Percentiles rank a stretch among this genome's conserved stretches.
Evolutionary conservation across 805 yeast genomes (phyloP).

Genomic region (Wickerhamiella galacta): DNA sequence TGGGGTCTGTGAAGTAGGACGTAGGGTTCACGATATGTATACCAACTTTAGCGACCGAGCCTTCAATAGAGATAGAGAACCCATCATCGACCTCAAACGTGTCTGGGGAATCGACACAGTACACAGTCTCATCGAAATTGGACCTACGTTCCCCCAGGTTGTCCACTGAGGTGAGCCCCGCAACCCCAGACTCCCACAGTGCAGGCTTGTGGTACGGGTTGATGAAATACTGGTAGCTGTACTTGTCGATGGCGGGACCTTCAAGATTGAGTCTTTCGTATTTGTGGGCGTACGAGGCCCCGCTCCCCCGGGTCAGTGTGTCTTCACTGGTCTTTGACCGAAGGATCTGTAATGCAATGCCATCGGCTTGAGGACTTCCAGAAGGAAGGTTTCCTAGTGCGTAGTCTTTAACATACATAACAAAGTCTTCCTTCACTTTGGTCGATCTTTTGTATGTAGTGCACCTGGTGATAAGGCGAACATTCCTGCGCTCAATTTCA

Average conservation of each 20-base stretch:
- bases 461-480: neutral
- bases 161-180: too few species aligned
- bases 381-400: slow-evolving; percentile 10
- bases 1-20: slow-evolving; percentile 30
- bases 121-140: slow-evolving; percentile 24
- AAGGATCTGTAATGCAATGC: slow-evolving; percentile 5
- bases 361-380: slow-evolving; percentile 5
- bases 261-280: neutral
- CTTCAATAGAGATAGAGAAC: slow-evolving; percentile 33
- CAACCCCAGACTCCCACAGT: too few species aligned
- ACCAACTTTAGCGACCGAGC: slow-evolving; percentile 26
- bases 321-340: too few species aligned
- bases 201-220: too few species aligned
- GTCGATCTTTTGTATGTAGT: neutral
- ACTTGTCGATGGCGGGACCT: neutral
- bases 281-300: too few species aligned
- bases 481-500: neutral
- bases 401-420: slow-evolving; percentile 9
- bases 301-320: too few species aligned
- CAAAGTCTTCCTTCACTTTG: neutral
- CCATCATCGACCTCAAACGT: slow-evolving; percentile 96
- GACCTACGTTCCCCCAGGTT: slow-evolving; percentile 1
- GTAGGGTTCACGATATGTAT: slow-evolving; percentile 83
- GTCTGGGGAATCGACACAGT: slow-evolving; percentile 63
- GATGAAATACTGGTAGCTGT: neutral